Evolutionary conservation across 1,139 yeast species (phyloP).

Genomic region (Kodamaea sp.): DNA sequence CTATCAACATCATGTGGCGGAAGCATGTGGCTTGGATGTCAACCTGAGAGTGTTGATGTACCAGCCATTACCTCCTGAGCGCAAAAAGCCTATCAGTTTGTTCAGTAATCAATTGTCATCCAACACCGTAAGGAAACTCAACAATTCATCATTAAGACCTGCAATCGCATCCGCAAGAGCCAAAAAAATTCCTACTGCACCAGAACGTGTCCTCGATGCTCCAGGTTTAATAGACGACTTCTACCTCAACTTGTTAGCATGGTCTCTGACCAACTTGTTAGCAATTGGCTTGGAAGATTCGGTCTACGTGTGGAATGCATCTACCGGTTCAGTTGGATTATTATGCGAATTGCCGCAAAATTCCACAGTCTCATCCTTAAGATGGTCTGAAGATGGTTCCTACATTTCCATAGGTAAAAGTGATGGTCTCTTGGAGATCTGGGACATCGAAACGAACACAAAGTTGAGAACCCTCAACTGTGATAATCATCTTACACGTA

Average conservation of each 20-base stretch:
- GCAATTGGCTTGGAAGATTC: conserved; percentile 88
- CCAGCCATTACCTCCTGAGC: conserved; percentile 84
- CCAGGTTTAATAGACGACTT: conserved; percentile 95
- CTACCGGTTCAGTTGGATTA: conserved; percentile 74
- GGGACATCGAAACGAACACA: conserved; percentile 85
- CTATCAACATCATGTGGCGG: conserved; percentile 85
- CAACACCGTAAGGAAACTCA: conserved; percentile 13
- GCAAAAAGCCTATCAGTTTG: conserved; percentile 57
- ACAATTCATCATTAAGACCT: conserved; percentile 34
- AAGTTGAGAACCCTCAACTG: conserved; percentile 79
- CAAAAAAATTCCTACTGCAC: conserved; percentile 81
- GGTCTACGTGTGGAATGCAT: conserved; percentile 93
- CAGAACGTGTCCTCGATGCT: conserved; percentile 93
- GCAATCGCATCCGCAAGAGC: conserved; percentile 55
- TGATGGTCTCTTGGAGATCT: conserved; percentile 84
- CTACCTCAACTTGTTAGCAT: conserved; percentile 80
- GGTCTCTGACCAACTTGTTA: conserved; percentile 82
- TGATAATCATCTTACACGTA: conserved; percentile 60
- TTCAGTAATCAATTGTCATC: conserved; percentile 24
- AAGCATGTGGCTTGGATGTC: conserved; percentile 88
- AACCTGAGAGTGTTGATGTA: conserved; percentile 84
- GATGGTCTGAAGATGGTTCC: conserved; percentile 92
- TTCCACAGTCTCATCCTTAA: conserved; percentile 65
- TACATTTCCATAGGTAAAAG: conserved; percentile 83
- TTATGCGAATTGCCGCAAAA: conserved; percentile 60